Evolutionary conservation across 495 filamentous ascomycete species (phyloP).

Genomic region (Niebla homalea): DNA sequence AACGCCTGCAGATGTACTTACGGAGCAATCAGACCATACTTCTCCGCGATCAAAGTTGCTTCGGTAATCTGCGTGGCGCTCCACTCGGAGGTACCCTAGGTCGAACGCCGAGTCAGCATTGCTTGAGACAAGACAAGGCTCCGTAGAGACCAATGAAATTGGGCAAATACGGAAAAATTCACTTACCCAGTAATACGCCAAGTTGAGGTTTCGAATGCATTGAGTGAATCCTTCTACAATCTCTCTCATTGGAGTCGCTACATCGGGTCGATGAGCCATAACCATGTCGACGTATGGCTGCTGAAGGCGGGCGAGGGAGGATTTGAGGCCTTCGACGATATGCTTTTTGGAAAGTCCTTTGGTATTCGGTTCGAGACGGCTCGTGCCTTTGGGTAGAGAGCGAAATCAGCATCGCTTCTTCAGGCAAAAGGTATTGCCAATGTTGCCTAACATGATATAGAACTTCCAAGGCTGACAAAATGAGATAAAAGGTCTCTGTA

Average conservation of each 20-base stretch:
- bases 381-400: too few species aligned
- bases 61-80: conserved; percentile 64
- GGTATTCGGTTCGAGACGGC: conserved; percentile 53
- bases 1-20: too few species aligned
- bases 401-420: too few species aligned
- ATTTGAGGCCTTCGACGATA: conserved; percentile 56
- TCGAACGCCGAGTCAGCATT: too few species aligned
- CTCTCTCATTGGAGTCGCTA: conserved; percentile 76
- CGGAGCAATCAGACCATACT: conserved; percentile 64
- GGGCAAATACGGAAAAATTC: too few species aligned
- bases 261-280: conserved; percentile 75
- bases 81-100: conserved; percentile 68
- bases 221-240: conserved; percentile 76
- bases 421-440: too few species aligned
- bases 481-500: too few species aligned
- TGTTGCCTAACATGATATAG: too few species aligned
- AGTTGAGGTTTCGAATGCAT: conserved; percentile 58
- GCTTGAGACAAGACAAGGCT: too few species aligned
- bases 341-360: conserved; percentile 72
- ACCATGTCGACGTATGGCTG: conserved; percentile 64
- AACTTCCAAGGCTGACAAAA: too few species aligned
- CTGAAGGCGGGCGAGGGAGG: conserved; percentile 53
- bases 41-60: conserved; percentile 62
- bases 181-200: conserved; percentile 55
- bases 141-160: too few species aligned